These are phyloP conservation scores for Calonectria ilicicola DNA, from an alignment of 2,329 filamentous ascomycete species.

Conservation along the genomic window DNA sequence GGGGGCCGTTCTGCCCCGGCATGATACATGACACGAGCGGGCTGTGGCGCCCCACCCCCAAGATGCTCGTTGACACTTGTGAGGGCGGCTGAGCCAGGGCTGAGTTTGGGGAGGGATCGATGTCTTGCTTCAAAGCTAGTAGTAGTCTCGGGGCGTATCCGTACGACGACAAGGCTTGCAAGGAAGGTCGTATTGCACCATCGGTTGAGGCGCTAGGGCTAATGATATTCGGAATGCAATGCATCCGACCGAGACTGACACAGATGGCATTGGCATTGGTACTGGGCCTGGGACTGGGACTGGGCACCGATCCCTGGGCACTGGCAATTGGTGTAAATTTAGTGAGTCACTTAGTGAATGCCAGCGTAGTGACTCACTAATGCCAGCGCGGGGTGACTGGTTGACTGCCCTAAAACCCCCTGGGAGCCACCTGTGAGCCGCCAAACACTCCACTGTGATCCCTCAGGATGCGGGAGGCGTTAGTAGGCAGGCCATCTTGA, in stretches of 20 bases:
- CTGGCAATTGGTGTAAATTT: too few relatives aligned
- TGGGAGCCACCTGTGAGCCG: neutral
- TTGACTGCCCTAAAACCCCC: neutral
- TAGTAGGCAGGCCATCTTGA: slow-evolving; percentile 2
- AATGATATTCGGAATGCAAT: neutral
- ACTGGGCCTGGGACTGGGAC: too few relatives aligned
- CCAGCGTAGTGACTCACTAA: slow-evolving; percentile 1
- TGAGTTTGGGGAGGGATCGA: slow-evolving; percentile 1
- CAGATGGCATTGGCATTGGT: neutral
- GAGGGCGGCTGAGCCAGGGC: slow-evolving; percentile 17
- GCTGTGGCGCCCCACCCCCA: neutral
- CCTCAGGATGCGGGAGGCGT: neutral
- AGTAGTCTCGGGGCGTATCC: neutral
- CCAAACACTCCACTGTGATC: neutral
- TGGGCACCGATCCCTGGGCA: too few relatives aligned
- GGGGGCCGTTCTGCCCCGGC: slow-evolving; percentile 8
- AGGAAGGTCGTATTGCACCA: neutral
- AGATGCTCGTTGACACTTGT: neutral
- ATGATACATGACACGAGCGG: neutral
- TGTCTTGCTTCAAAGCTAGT: slow-evolving; percentile 13
- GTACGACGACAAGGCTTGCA: neutral
- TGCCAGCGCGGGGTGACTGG: neutral
- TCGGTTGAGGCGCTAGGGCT: neutral
- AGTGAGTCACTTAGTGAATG: slow-evolving; percentile 14
- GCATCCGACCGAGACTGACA: neutral